A percentile compares a stretch with the other conserved stretches of the same genome.
Evolutionary conservation across 202 grass and related monocot genomes (phyloP).

Genomic region (Eragrostis tef): DNA sequence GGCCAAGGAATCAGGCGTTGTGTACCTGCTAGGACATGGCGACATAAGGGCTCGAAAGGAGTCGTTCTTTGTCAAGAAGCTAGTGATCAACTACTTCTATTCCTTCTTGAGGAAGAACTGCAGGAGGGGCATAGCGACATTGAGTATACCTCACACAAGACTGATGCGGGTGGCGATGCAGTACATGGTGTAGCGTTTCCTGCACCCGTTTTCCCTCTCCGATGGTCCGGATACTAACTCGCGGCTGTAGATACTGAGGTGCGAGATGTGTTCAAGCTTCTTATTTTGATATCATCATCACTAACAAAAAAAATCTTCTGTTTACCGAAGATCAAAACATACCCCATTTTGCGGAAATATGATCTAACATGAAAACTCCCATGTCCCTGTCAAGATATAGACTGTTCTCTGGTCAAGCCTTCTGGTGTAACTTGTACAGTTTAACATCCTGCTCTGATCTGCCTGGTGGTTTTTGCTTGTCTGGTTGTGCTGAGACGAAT

Average conservation of each 20-base stretch:
- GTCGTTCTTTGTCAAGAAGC: constrained; percentile 89
- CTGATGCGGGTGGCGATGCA: constrained; percentile 94
- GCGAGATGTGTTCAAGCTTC: background rate
- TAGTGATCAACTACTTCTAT: constrained; percentile 97
- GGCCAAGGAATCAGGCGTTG: constrained; percentile 80
- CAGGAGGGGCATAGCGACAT: constrained; percentile 71
- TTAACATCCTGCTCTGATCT: background rate
- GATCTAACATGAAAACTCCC: background rate
- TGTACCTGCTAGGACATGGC: constrained; percentile 86
- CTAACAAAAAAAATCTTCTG: constrained; percentile 35
- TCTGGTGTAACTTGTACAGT: background rate
- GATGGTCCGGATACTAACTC: constrained; percentile 31
- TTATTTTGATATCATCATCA: constrained; percentile 26
- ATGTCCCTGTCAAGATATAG: background rate
- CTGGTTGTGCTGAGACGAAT: constrained; percentile 33
- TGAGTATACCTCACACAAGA: constrained; percentile 77
- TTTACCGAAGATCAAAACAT: constrained; percentile 6
- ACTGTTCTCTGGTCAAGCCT: background rate
- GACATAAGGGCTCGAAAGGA: constrained; percentile 96
- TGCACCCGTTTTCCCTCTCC: background rate
- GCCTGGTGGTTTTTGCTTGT: constrained; percentile 37
- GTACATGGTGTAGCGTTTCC: constrained; percentile 79
- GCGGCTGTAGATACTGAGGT: constrained; percentile 23
- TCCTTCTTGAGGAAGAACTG: constrained; percentile 91
- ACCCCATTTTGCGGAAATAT: background rate